phyloP scores from a whole-genome alignment of 2,329 filamentous ascomycete species.

The Corynespora cassiicola region DNA sequence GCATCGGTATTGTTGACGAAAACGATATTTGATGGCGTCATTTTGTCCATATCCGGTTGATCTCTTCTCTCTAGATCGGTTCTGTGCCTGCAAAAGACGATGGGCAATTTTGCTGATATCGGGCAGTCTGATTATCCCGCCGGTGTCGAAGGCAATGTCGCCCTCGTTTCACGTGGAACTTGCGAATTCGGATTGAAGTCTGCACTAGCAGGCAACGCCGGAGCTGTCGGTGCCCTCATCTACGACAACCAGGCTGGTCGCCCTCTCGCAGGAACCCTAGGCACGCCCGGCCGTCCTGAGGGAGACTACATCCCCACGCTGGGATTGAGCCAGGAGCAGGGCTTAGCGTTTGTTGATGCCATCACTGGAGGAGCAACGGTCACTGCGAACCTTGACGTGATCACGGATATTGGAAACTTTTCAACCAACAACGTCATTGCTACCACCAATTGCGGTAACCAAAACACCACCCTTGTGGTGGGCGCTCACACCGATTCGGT shows the following conservation, averaged over 20 bases:
- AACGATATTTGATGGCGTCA: no score
- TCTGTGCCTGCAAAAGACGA: no score
- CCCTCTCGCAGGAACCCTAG: constrained; percentile 67
- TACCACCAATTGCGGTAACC: constrained; percentile 42
- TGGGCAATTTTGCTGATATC: constrained; percentile 4
- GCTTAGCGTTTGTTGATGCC: constrained; percentile 60
- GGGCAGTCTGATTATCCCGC: constrained; percentile 65
- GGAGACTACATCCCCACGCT: constrained; percentile 70
- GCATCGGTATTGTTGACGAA: no score
- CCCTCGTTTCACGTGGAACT: constrained; percentile 71
- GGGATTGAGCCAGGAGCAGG: constrained; percentile 67
- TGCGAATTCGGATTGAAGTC: constrained; percentile 78
- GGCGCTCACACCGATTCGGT: constrained; percentile 49
- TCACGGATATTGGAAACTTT: constrained; percentile 53
- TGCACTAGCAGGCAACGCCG: constrained; percentile 69
- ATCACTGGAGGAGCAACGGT: constrained; percentile 55
- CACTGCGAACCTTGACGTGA: constrained; percentile 49
- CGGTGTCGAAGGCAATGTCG: constrained; percentile 67
- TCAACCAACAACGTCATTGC: constrained; percentile 53
- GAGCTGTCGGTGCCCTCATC: constrained; percentile 73
- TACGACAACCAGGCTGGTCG: constrained; percentile 73
- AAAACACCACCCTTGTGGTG: constrained; percentile 41
- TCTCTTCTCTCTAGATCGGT: background rate
- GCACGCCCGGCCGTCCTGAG: constrained; percentile 61
- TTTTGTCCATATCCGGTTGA: no score